phyloP scores from a whole-genome alignment of 2,329 filamentous ascomycete species.

The Diplodia sapinea region DNA sequence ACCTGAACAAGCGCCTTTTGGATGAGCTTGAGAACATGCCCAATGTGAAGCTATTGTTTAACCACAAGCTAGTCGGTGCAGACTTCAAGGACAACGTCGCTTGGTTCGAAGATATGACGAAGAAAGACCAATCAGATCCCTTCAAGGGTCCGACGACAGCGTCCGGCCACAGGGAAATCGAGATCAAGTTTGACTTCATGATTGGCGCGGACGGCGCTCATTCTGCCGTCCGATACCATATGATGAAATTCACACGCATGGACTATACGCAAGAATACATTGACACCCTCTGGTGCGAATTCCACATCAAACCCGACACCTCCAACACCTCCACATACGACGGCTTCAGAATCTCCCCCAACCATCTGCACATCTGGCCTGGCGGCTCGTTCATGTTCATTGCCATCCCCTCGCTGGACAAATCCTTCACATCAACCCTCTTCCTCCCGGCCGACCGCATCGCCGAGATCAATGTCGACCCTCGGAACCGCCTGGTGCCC shows the following conservation, averaged over 20 bases:
- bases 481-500: constrained; percentile 61
- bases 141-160: constrained; percentile 35
- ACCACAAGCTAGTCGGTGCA: constrained; percentile 89
- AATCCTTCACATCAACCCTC: constrained; percentile 92
- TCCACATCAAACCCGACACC: constrained; percentile 70
- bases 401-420: constrained; percentile 86
- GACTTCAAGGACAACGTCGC: constrained; percentile 80
- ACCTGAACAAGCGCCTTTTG: constrained; percentile 81
- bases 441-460: constrained; percentile 81
- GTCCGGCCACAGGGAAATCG: constrained; percentile 66
- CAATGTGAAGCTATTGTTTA: constrained; percentile 92
- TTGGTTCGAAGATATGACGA: constrained; percentile 74
- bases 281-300: constrained; percentile 97
- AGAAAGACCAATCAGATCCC: constrained; percentile 33
- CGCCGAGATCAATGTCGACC: constrained; percentile 67
- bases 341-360: constrained; percentile 81
- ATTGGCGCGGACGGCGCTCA: constrained; percentile 96
- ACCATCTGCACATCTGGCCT: constrained; percentile 98
- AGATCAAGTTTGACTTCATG: constrained; percentile 87
- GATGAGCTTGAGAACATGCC: constrained; percentile 81
- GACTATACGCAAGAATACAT: constrained; percentile 95
- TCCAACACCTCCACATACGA: constrained; percentile 44
- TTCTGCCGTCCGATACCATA: constrained; percentile 84
- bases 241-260: constrained; percentile 95
- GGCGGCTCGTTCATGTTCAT: constrained; percentile 97